Conservation (phyloP, 495 filamentous ascomycete genomes). For the Xylaria intraflava region DNA sequence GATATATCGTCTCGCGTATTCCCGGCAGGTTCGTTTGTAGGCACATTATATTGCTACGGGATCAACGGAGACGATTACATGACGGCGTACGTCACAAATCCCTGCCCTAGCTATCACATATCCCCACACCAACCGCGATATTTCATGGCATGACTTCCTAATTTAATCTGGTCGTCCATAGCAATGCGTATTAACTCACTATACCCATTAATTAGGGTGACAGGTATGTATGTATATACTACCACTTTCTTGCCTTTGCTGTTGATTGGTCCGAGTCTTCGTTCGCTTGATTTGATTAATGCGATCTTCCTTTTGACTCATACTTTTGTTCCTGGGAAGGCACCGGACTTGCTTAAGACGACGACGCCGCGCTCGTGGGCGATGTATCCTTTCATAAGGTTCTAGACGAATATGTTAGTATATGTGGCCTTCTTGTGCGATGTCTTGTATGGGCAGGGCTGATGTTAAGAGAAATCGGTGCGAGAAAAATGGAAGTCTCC, state of each 20-base stretch:
- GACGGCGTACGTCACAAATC: too few species aligned
- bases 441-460: too few species aligned
- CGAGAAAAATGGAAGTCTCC: background rate
- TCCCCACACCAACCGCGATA: background rate
- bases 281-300: background rate
- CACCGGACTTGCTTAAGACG: conserved; percentile 82
- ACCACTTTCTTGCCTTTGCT: background rate
- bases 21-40: too few species aligned
- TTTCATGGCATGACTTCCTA: background rate
- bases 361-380: conserved; percentile 80
- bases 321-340: conserved; percentile 93
- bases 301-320: conserved; percentile 37
- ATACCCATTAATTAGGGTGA: background rate
- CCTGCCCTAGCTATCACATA: background rate
- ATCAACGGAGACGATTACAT: too few species aligned
- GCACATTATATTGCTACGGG: too few species aligned
- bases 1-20: too few species aligned
- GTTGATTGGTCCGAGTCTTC: background rate
- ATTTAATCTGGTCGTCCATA: background rate
- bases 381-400: conserved; percentile 96
- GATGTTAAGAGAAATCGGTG: too few species aligned
- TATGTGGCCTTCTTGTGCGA: background rate
- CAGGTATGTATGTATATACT: background rate
- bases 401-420: conserved; percentile 44
- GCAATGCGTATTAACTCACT: background rate